Percentiles rank a stretch among this genome's conserved stretches.
Conservation (phyloP, 768 basidiomycete genomes). For the Leccinellum luteum region DNA sequence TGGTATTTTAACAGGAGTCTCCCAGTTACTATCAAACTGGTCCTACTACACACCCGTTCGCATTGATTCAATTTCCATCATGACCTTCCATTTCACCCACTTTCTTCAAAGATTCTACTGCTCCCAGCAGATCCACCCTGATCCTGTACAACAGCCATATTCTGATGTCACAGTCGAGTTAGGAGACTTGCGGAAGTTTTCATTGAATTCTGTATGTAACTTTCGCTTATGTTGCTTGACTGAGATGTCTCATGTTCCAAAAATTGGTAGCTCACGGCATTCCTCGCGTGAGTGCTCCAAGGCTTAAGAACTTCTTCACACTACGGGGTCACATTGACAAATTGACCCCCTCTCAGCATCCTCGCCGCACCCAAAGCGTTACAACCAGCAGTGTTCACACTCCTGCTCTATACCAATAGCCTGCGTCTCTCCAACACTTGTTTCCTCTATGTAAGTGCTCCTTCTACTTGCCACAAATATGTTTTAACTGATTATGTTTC, state of each 20-base stretch:
- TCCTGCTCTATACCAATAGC: slow-evolving; percentile 26
- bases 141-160: background rate
- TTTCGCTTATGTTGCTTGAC: background rate
- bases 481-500: background rate
- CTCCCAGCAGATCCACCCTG: background rate
- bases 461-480: no score
- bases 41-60: no score
- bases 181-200: slow-evolving; percentile 13
- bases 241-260: background rate
- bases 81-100: background rate
- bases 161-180: slow-evolving; percentile 6
- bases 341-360: slow-evolving; percentile 2
- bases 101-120: background rate
- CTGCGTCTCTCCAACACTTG: slow-evolving; percentile 13
- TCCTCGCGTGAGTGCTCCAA: slow-evolving; percentile 22
- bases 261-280: slow-evolving; percentile 11
- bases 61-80: no score
- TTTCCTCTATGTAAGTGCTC: slow-evolving; percentile 7
- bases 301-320: background rate
- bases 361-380: slow-evolving; percentile 9
- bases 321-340: background rate
- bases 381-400: slow-evolving; percentile 5
- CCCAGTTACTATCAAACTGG: no score
- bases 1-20: no score
- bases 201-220: slow-evolving; percentile 13